Evolutionary conservation across 2,329 filamentous ascomycete genomes (phyloP), one percentile per base, ranked within the genome.

Genomic region (Talaromyces pinophilus): DNA sequence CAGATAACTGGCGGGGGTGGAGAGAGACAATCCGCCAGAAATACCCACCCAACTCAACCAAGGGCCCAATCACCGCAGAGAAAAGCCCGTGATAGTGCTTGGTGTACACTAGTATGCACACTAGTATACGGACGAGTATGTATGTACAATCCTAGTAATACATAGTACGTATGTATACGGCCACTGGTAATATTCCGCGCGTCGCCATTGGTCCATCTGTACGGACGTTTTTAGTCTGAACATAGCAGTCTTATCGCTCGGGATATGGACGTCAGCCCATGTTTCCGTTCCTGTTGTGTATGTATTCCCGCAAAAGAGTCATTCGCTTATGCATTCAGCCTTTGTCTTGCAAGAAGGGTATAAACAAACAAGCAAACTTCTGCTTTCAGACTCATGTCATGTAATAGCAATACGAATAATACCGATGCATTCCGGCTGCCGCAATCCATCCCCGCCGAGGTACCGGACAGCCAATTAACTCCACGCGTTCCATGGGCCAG

Each of bases 341-440:
- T 35, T 22, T 5, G 35, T 4, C n/a, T 17, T 10, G n/a, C 7
- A 8, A 6, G 17, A n/a, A 30, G 25, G 10, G 52, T 13, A 57
- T 25, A 57, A 22, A 57, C 6, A 57, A 57, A 57, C 30, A 57
- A 57, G 54, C 33, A 57, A 40, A 38, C 30, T 40, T 57, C 54
- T 38, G 54, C 30, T 38, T 55, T 19, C 52, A 57, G 54, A 40
- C 2, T 8, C 25, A 10, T 13, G 19, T 25, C 19, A 13, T 30
- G 52, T 35, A 55, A 19, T 3, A 8, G 5, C 52, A 22, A 19
- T 54, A 54, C 50, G 8, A 3, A 33, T 33, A 54, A 10, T 30
- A 54, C 50, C 15, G 25, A 52, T 30, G 48, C 50, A 54, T 54
- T 33, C 50, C 28, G 25, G 25, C 4, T 52, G 48, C 46, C 28